Conservation (phyloP, 129 eudicot species). For the Mikania micrantha region DNA sequence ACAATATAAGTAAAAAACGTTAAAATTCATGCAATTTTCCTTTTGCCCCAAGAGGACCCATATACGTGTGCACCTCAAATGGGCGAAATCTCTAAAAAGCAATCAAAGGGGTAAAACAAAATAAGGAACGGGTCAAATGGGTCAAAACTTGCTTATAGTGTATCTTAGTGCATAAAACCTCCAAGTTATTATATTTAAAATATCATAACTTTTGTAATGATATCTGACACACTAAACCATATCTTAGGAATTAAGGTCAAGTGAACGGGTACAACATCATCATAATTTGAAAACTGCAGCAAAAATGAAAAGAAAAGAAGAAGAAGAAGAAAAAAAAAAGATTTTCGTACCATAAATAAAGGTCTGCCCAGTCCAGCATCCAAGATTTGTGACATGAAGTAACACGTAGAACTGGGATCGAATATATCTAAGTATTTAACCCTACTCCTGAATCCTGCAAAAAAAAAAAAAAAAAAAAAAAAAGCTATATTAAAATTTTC, state of each 20-base stretch:
- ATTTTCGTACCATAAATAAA: slow-evolving; percentile 61
- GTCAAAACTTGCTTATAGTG: background rate
- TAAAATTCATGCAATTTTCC: too few species aligned
- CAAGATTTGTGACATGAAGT: slow-evolving; percentile 72
- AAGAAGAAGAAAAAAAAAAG: background rate
- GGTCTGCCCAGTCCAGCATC: slow-evolving; percentile 81
- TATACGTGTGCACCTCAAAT: too few species aligned
- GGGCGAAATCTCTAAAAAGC: background rate
- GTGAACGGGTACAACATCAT: background rate
- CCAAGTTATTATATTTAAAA: background rate
- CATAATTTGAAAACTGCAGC: background rate
- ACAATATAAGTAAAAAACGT: too few species aligned
- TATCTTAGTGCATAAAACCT: background rate
- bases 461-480: background rate
- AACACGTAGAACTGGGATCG: slow-evolving; percentile 61
- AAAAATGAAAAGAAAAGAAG: too few species aligned
- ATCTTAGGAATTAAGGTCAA: background rate
- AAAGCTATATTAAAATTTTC: too few species aligned
- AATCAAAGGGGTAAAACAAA: background rate
- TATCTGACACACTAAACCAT: background rate
- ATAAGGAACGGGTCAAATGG: background rate
- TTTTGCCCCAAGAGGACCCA: too few species aligned
- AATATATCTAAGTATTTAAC: slow-evolving; percentile 65
- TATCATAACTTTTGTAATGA: background rate
- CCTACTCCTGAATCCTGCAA: slow-evolving; percentile 81